phyloP scores from a whole-genome alignment of 441 rosid genomes.

The Pelargonium fulgidum region DNA sequence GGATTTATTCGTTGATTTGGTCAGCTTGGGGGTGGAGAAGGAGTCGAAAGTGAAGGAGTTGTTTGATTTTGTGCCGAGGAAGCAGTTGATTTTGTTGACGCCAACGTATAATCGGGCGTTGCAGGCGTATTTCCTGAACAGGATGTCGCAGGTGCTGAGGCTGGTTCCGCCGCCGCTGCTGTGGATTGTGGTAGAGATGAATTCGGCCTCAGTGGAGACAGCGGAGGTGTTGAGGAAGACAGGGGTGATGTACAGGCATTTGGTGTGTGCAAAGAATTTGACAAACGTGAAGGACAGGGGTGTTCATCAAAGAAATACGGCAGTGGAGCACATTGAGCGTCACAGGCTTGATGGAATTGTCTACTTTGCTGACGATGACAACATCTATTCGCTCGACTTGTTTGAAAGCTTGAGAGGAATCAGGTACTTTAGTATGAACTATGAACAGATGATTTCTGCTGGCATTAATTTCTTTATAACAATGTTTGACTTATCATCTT shows the following conservation, averaged over 20 bases:
- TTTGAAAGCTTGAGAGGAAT: slow-evolving; percentile 64
- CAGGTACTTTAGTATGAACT: slow-evolving; percentile 35
- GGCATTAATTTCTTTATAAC: not conserved
- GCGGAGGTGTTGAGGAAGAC: slow-evolving; percentile 77
- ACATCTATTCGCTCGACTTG: slow-evolving; percentile 66
- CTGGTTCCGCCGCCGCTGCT: slow-evolving; percentile 76
- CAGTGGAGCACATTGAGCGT: slow-evolving; percentile 69
- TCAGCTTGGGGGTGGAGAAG: slow-evolving; percentile 2
- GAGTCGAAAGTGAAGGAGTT: not conserved
- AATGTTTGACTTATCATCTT: not conserved
- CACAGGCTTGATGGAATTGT: slow-evolving; percentile 85
- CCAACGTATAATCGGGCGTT: slow-evolving; percentile 76
- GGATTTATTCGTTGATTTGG: not conserved
- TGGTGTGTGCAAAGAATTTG: slow-evolving; percentile 51
- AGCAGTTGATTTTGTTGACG: slow-evolving; percentile 77
- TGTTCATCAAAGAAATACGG: slow-evolving; percentile 75
- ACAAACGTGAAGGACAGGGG: slow-evolving; percentile 68
- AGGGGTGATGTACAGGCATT: slow-evolving; percentile 82
- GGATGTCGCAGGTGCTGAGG: slow-evolving; percentile 69
- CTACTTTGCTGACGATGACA: slow-evolving; percentile 91
- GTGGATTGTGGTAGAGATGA: slow-evolving; percentile 87
- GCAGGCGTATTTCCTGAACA: slow-evolving; percentile 69
- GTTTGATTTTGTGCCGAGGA: slow-evolving; percentile 21
- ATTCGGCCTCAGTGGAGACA: slow-evolving; percentile 66
- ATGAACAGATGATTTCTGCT: not conserved